Conservation (phyloP, 2,329 filamentous ascomycete genomes). For the Magnaporthiopsis poae region DNA sequence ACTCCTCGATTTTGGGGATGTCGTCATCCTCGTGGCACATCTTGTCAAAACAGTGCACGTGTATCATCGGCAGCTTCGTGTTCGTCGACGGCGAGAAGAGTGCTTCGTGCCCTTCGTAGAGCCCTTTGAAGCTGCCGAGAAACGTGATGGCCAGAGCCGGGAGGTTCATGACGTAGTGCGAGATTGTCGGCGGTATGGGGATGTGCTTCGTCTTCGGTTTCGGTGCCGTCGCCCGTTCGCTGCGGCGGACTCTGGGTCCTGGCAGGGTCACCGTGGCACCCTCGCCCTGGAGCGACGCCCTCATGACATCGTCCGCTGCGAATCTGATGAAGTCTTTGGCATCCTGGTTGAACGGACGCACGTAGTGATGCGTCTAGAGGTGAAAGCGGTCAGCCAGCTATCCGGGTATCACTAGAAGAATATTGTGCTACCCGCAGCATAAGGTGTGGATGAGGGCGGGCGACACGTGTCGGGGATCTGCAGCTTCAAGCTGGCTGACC, state of each 20-base stretch:
- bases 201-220: constrained; percentile 18
- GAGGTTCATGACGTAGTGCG: constrained; percentile 98
- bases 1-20: constrained; percentile 37
- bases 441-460: no score
- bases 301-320: constrained; percentile 52
- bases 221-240: constrained; percentile 1
- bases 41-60: constrained; percentile 88
- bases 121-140: constrained; percentile 61
- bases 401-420: no score
- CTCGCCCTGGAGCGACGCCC: constrained; percentile 40
- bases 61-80: constrained; percentile 65
- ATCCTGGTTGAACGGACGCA: constrained; percentile 71
- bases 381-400: no score
- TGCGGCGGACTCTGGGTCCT: constrained; percentile 31
- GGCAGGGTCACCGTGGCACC: constrained; percentile 36
- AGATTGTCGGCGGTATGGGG: constrained; percentile 61
- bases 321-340: constrained; percentile 69
- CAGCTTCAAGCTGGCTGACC: constrained; percentile 32
- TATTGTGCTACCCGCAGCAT: no score
- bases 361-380: constrained; percentile 39
- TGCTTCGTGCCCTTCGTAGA: constrained; percentile 63
- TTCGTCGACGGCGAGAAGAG: constrained; percentile 48
- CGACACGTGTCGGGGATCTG: no score
- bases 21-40: constrained; percentile 60
- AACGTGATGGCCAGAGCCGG: constrained; percentile 84